Base-by-base conservation (phyloP, 495 filamentous ascomycete genomes). In the Delitschia confertaspora region DNA sequence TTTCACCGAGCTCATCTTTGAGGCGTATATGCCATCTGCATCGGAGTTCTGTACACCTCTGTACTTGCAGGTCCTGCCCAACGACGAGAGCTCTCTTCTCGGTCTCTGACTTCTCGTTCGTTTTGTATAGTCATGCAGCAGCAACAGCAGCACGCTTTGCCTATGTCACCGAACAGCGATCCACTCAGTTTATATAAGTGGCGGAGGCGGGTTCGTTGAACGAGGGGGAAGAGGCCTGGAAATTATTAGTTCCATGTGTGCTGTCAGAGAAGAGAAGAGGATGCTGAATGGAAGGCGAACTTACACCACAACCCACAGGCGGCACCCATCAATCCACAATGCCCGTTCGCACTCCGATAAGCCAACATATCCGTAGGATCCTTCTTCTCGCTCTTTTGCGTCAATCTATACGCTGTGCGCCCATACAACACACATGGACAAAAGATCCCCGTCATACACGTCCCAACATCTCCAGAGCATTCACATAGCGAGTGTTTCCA, bases 351-450 rank as follows among this genome's bases (percentile, higher is more conserved):
- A 1, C 43, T 14, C 14, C 29, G 38, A 23, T 42, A 52, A 2
- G 44, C 53, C 6, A 61, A 45, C 49, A 61, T 21, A 29, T 61
- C 56, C 10, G 58, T 59, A 5, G 58, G 52, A 26, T 61, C 58
- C 35, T 55, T 49, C 34, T 52, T 50, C 10, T 33, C 33, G 3
- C 23, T 31, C 18, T 45, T 51, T 17, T 38, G 48, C 8, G 42
- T 33, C 0, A 61, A 39, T 9, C 58, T 35, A 43, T 61, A 57
- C 17, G 58, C 36, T 11, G 56, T 57, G 0, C 47, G 44, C 0
- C 52, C 52, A 42, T 61, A 54, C 0, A 61, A 42, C 13, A 61
- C 43, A 44, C 58, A 61, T 0, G 58, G 58, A 30, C 58, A 61
- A 33, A 56, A 61, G 23, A 59, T 45, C 6, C 58, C 58, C 0